Conservation (phyloP, 1,139 yeast species). For the Sugiyamaella xylanicola region DNA sequence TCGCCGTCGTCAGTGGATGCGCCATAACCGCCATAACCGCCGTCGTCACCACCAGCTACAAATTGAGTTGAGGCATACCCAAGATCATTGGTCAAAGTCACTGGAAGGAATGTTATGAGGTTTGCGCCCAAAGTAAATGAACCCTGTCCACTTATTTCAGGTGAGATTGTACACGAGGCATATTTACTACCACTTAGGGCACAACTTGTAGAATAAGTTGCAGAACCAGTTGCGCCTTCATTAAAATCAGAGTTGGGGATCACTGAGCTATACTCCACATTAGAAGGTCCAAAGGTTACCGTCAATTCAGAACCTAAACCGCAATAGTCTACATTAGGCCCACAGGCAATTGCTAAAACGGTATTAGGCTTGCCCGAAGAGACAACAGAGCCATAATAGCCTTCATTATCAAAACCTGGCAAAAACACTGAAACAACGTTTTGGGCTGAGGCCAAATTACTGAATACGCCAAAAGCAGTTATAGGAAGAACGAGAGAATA, state of each 20-base stretch:
- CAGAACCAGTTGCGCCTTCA: constrained; percentile 3
- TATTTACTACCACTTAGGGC: constrained; percentile 7
- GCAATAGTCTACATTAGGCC: constrained; percentile 9
- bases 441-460: not conserved
- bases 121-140: not conserved
- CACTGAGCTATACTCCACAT: constrained; percentile 1
- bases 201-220: constrained; percentile 1
- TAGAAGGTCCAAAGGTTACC: constrained; percentile 17
- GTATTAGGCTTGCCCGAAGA: constrained; percentile 11
- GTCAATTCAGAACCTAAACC: constrained; percentile 5
- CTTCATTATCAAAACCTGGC: constrained; percentile 17
- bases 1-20: too few relatives aligned
- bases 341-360: constrained; percentile 15
- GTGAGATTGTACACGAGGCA: constrained; percentile 13
- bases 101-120: constrained; percentile 7
- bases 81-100: constrained; percentile 9
- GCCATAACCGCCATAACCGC: too few relatives aligned
- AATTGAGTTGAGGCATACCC: too few relatives aligned
- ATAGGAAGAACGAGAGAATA: not conserved
- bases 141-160: constrained; percentile 4
- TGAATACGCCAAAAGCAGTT: not conserved
- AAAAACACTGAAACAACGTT: constrained; percentile 12
- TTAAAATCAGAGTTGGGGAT: constrained; percentile 2
- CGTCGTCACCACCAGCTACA: too few relatives aligned
- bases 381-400: constrained; percentile 12